phyloP scores from a whole-genome alignment of 2,329 filamentous ascomycete genomes.

The Epichloe hybrida region DNA sequence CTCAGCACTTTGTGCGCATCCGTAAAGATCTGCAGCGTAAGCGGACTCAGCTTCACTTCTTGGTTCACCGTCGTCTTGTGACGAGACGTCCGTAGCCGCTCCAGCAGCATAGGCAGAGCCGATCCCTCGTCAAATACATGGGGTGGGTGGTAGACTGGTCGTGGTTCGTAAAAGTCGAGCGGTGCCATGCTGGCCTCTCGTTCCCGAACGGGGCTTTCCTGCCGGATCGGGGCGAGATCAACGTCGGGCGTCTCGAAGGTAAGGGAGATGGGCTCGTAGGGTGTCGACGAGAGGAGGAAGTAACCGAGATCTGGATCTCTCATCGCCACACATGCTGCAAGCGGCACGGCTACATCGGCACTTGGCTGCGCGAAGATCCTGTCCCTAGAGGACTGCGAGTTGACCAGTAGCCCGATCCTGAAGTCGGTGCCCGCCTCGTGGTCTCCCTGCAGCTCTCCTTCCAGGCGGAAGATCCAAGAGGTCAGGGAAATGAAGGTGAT shows the following conservation, averaged over 20 bases:
- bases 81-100: slow-evolving; percentile 43
- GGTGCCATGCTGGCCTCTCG: slow-evolving; percentile 29
- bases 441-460: slow-evolving; percentile 43
- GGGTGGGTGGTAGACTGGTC: slow-evolving; percentile 52
- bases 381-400: slow-evolving; percentile 44
- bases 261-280: slow-evolving; percentile 43
- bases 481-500: slow-evolving; percentile 47
- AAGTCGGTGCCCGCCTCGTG: slow-evolving; percentile 47
- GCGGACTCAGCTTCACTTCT: slow-evolving; percentile 55
- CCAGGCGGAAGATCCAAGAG: slow-evolving; percentile 50
- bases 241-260: slow-evolving; percentile 45
- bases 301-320: slow-evolving; percentile 51
- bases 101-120: slow-evolving; percentile 40
- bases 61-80: slow-evolving; percentile 50
- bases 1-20: slow-evolving; percentile 59
- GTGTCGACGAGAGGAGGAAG: slow-evolving; percentile 46
- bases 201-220: slow-evolving; percentile 29
- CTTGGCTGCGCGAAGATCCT: slow-evolving; percentile 41
- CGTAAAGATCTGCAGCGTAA: slow-evolving; percentile 58
- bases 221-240: slow-evolving; percentile 29
- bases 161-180: slow-evolving; percentile 45
- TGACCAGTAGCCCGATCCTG: slow-evolving; percentile 44
- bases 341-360: slow-evolving; percentile 30
- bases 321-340: slow-evolving; percentile 41
- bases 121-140: slow-evolving; percentile 45